Percentiles rank a stretch among this genome's conserved stretches.
phyloP scores from a whole-genome alignment of 2,329 filamentous ascomycete species.

The Cercospora sp. region DNA sequence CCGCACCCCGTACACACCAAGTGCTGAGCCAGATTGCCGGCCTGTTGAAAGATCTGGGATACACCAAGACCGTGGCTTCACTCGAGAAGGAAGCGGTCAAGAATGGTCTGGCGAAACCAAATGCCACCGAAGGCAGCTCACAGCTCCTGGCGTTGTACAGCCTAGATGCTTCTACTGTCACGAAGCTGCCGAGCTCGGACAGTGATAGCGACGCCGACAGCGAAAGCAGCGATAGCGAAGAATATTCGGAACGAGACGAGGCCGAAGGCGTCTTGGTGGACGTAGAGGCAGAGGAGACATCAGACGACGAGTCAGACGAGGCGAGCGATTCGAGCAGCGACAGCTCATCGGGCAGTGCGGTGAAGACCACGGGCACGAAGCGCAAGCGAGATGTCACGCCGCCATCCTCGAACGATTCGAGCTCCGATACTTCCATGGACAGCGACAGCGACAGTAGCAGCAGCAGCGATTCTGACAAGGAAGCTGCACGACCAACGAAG shows the following conservation, averaged over 20 bases:
- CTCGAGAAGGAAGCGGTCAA: conserved; percentile 38
- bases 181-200: conserved; percentile 12
- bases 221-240: conserved; percentile 25
- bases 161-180: neutral
- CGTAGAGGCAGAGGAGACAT: conserved; percentile 30
- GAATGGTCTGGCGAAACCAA: conserved; percentile 27
- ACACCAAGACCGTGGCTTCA: conserved; percentile 34
- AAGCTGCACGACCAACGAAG: conserved; percentile 34
- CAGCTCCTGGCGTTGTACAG: conserved; percentile 33
- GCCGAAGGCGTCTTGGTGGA: conserved; percentile 24
- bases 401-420: conserved; percentile 20
- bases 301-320: conserved; percentile 29
- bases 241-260: conserved; percentile 20
- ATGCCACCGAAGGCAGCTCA: neutral
- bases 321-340: conserved; percentile 19
- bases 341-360: conserved; percentile 17
- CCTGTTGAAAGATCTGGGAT: conserved; percentile 38
- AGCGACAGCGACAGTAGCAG: conserved; percentile 28
- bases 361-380: conserved; percentile 20
- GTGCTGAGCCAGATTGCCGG: conserved; percentile 33
- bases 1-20: conserved; percentile 22
- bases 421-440: conserved; percentile 1
- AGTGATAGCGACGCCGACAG: conserved; percentile 18
- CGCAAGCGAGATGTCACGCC: conserved; percentile 27
- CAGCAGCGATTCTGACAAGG: conserved; percentile 29